Evolutionary conservation across 257 asterid genomes (phyloP), one percentile per base, ranked within the genome.

Genomic region (Misopates orontium): DNA sequence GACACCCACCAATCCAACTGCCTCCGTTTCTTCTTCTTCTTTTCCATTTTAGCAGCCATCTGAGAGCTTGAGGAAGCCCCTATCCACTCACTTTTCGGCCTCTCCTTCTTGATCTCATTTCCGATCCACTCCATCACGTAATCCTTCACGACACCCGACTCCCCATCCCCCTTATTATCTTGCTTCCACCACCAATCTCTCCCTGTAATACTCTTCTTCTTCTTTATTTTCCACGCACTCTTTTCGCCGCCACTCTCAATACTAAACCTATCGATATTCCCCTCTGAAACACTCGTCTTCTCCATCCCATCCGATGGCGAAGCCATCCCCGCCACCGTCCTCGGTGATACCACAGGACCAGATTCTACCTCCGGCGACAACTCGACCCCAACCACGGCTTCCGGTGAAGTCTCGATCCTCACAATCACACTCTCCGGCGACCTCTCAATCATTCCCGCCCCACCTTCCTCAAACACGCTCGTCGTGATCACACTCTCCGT

Each of bases 171-270:
- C 7, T 75, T 87, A 8, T 60, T 79, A 74, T 94, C 99, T 73
- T 90, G 99, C 83, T 94, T 94, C 99, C 99, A 94, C 99, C 99
- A 94, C 99, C 99, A 94, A 74, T 90, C 99, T 72, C 74, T 91
- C 42, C 98, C 96, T 0, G 95, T 57, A 59, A 78, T 10, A 62
- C 91, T 86, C 79, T 73, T 91, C 83, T 90, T 87, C 80, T 83
- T 83, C 44, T 40, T 59, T 82, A 83, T 85, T 74, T 75, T 85
- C 83, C 79, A 78, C 56, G 52, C 79, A 39, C 85, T 78, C 52
- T 49, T 71, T 18, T 85, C 96, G 9, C 83, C 84, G 48, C 79
- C 89, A 67, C 95, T 90, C 13, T 77, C 95, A 32, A 75, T 71
- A 59, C 95, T 90, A 20, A 68, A 69, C 79, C 75, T 66, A 65